Conservation (phyloP, 495 filamentous ascomycete genomes). For the Glutinoglossum americanum region DNA sequence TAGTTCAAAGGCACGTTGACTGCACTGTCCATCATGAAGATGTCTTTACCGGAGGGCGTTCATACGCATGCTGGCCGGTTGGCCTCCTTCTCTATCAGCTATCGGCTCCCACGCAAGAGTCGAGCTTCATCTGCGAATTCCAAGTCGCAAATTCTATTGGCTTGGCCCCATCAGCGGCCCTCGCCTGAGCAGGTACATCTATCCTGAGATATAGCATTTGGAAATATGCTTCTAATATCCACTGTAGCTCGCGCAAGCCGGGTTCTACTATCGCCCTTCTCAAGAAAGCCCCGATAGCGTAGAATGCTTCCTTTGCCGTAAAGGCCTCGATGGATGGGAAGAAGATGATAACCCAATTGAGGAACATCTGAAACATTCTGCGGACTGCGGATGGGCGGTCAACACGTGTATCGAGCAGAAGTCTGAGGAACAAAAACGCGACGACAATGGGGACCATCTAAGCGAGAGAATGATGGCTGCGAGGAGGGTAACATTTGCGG, state of each 20-base stretch:
- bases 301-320: constrained; percentile 64
- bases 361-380: constrained; percentile 69
- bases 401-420: constrained; percentile 46
- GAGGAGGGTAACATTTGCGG: constrained; percentile 55
- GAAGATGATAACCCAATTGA: constrained; percentile 52
- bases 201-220: no score
- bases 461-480: constrained; percentile 48
- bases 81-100: constrained; percentile 44
- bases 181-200: constrained; percentile 36
- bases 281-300: constrained; percentile 64
- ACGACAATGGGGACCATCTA: constrained; percentile 43
- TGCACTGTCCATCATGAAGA: background rate
- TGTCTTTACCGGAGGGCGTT: constrained; percentile 15
- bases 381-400: constrained; percentile 73
- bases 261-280: constrained; percentile 70
- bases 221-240: constrained; percentile 9
- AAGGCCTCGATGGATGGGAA: constrained; percentile 76
- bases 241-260: constrained; percentile 60
- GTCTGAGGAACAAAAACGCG: constrained; percentile 32
- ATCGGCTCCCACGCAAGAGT: constrained; percentile 33
- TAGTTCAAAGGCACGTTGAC: background rate
- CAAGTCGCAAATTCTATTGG: constrained; percentile 35
- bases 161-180: constrained; percentile 34
- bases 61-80: constrained; percentile 48
- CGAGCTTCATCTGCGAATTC: constrained; percentile 35